Conservation (phyloP, 2,329 filamentous ascomycete species). For the Diaporthe vaccinii region DNA sequence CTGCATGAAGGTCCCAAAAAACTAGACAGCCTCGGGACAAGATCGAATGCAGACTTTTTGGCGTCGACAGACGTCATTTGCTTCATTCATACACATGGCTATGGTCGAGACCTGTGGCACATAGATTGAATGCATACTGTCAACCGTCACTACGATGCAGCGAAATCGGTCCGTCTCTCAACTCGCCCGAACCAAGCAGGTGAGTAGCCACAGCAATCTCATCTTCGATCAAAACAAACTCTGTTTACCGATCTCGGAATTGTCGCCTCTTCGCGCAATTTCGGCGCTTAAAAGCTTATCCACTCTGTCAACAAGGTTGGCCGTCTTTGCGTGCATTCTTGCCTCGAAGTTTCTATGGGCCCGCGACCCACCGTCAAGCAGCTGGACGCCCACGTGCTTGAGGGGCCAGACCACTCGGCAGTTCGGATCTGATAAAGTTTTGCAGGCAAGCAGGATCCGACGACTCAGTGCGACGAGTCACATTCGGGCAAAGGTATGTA, state of each 20-base stretch:
- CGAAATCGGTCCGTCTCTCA: constrained; percentile 8
- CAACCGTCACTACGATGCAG: not conserved
- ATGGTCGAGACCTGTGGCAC: not conserved
- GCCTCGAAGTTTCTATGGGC: constrained; percentile 10
- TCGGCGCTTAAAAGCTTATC: constrained; percentile 3
- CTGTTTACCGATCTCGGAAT: constrained; percentile 17
- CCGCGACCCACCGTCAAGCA: constrained; percentile 6
- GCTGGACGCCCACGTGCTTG: constrained; percentile 15
- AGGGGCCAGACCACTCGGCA: constrained; percentile 9
- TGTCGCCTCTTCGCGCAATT: not conserved
- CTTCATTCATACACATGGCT: not conserved
- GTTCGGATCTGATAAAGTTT: constrained; percentile 20
- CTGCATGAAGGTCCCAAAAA: not conserved
- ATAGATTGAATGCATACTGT: not conserved
- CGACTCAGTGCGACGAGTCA: not conserved
- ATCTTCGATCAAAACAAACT: not conserved
- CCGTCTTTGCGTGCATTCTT: not conserved
- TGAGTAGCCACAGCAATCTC: not conserved
- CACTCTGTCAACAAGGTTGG: not conserved
- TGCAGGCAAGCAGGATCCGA: not conserved
- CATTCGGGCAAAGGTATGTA: not conserved
- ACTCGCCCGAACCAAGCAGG: not conserved
- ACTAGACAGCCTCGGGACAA: not conserved
- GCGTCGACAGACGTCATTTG: not conserved
- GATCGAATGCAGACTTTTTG: constrained; percentile 1